A percentile compares a stretch with the other conserved stretches of the same genome.
Conservation (phyloP, 345 rosid genomes). For the Populus davidiana region DNA sequence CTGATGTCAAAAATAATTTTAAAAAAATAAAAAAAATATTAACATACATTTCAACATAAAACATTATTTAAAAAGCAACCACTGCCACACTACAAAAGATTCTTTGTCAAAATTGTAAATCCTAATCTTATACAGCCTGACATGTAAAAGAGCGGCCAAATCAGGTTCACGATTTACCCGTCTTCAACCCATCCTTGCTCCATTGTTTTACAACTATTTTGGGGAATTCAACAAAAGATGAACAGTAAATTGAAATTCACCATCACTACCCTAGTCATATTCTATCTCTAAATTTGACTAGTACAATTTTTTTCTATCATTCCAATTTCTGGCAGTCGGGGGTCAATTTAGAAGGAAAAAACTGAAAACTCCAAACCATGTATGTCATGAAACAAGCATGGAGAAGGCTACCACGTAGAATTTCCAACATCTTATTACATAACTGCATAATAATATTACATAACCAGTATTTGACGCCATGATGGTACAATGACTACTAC, state of each 20-base stretch:
- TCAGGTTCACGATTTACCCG: not conserved
- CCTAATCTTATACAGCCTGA: not conserved
- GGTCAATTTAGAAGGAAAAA: not conserved
- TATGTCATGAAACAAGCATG: not conserved
- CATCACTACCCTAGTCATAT: not conserved
- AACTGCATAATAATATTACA: constrained; percentile 11
- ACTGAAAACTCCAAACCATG: not conserved
- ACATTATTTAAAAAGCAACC: too few relatives aligned
- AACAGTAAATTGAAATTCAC: not conserved
- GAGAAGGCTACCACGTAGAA: not conserved
- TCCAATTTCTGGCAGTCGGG: not conserved
- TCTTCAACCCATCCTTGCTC: not conserved
- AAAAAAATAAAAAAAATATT: too few relatives aligned
- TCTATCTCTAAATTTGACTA: not conserved
- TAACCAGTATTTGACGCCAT: constrained; percentile 14
- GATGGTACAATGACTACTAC: constrained; percentile 14
- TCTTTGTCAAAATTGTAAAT: not conserved
- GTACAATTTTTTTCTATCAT: not conserved
- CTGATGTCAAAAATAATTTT: too few relatives aligned
- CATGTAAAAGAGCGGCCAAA: not conserved
- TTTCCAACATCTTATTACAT: constrained; percentile 19
- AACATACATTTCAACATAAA: too few relatives aligned
- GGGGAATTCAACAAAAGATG: not conserved
- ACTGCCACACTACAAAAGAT: too few relatives aligned
- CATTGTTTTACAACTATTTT: not conserved